These are phyloP conservation scores for Pterocarpus santalinus DNA, from an alignment of 306 rosid species.

Conservation along the genomic window DNA sequence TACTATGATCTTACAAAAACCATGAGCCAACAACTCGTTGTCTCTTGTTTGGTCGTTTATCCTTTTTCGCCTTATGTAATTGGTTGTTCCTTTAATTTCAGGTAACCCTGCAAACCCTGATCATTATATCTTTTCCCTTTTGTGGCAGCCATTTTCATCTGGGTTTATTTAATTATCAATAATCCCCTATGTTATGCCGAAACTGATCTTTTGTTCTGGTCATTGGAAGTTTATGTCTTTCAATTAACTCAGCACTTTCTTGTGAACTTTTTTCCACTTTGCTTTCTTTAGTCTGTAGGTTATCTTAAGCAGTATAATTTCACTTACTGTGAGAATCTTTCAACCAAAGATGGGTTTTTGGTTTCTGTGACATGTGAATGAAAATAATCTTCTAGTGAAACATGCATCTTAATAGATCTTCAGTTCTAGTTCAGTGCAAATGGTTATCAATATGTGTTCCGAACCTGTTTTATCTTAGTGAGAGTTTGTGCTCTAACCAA, in stretches of 20 bases:
- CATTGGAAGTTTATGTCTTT: neutral
- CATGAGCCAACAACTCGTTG: slow-evolving; percentile 84
- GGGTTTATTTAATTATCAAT: neutral
- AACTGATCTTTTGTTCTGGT: neutral
- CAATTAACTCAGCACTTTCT: no score
- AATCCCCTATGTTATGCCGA: neutral
- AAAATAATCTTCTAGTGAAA: neutral
- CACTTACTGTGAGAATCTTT: neutral
- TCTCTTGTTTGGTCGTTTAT: slow-evolving; percentile 49
- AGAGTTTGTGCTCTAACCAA: no score
- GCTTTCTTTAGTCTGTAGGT: neutral
- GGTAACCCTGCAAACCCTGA: neutral
- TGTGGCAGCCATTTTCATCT: neutral
- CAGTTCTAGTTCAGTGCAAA: neutral
- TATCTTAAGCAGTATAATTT: neutral
- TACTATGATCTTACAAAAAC: slow-evolving; percentile 34
- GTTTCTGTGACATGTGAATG: neutral
- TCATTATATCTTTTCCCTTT: neutral
- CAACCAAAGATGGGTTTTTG: neutral
- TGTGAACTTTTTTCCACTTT: no score
- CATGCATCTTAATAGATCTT: neutral
- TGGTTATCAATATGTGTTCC: neutral
- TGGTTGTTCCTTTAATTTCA: neutral
- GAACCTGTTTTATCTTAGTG: no score
- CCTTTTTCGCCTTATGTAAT: neutral